A percentile compares a stretch with the other conserved stretches of the same genome.
These are phyloP conservation scores for Favolaschia claudopus DNA, from an alignment of 768 basidiomycete species.

Conservation along the genomic window DNA sequence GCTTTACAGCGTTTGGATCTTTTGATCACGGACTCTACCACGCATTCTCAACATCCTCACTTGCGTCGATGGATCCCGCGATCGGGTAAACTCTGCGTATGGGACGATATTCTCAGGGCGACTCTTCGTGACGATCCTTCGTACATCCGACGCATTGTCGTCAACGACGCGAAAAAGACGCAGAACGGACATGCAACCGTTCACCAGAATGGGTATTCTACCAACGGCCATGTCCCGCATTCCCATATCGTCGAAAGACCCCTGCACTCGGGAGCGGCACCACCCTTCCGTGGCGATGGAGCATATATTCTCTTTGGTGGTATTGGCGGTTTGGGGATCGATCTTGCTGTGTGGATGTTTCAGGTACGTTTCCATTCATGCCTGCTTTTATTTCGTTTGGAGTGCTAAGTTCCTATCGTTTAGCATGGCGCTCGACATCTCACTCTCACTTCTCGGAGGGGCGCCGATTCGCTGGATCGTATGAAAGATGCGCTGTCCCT, in stretches of 20 bases:
- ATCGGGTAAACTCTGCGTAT: not conserved
- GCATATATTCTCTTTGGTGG: slow-evolving; percentile 5
- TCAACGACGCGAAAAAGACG: no score
- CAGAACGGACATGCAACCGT: no score
- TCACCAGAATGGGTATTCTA: no score
- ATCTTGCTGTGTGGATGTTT: slow-evolving; percentile 21
- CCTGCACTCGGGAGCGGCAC: no score
- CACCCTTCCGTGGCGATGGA: not conserved
- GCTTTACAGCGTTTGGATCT: not conserved
- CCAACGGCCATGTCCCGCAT: no score
- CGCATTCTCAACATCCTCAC: not conserved
- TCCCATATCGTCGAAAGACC: no score
- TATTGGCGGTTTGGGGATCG: slow-evolving; percentile 12
- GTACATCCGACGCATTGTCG: not conserved
- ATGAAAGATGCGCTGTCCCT: not conserved
- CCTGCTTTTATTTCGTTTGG: not conserved
- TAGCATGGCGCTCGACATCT: slow-evolving; percentile 14
- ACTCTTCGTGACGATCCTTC: slow-evolving; percentile 1
- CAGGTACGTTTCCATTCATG: not conserved
- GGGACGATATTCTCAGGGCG: not conserved
- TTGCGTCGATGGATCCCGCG: not conserved
- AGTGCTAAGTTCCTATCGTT: no score
- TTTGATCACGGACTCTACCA: not conserved
- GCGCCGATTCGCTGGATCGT: not conserved
- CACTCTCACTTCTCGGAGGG: slow-evolving; percentile 3